phyloP scores from a whole-genome alignment of 768 basidiomycete species.

The Cystofilobasidium macerans region DNA sequence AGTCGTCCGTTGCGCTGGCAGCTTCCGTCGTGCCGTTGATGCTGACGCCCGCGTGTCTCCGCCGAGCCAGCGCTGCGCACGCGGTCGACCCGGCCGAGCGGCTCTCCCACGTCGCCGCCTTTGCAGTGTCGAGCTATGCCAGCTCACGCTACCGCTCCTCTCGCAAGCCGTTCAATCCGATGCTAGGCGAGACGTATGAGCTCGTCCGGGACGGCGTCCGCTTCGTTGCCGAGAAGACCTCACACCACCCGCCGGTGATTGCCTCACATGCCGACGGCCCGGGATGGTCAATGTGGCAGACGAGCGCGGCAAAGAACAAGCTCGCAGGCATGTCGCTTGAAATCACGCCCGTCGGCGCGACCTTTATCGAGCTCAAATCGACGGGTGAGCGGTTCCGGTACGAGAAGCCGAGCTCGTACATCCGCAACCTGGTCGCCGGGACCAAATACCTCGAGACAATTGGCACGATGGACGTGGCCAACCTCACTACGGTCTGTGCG shows the following conservation, averaged over 20 bases:
- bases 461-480: slow-evolving; percentile 66
- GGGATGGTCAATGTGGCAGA: slow-evolving; percentile 63
- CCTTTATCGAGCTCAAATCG: slow-evolving; percentile 48
- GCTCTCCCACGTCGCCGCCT: slow-evolving; percentile 67
- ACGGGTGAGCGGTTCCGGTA: slow-evolving; percentile 60
- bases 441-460: slow-evolving; percentile 81
- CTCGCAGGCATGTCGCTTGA: slow-evolving; percentile 85
- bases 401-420: slow-evolving; percentile 74
- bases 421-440: slow-evolving; percentile 79
- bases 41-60: no score
- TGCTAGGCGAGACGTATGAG: slow-evolving; percentile 82
- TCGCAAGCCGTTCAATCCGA: slow-evolving; percentile 70
- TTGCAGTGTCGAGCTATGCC: slow-evolving; percentile 72
- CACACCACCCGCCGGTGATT: slow-evolving; percentile 62
- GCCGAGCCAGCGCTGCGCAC: slow-evolving; percentile 43
- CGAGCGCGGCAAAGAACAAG: slow-evolving; percentile 72
- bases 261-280: slow-evolving; percentile 75
- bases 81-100: slow-evolving; percentile 53
- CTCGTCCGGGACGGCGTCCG: slow-evolving; percentile 46
- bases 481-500: slow-evolving; percentile 42
- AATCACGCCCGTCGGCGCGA: slow-evolving; percentile 66
- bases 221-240: slow-evolving; percentile 78
- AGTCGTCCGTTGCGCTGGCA: slow-evolving; percentile 33
- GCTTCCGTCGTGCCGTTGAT: no score
- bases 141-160: slow-evolving; percentile 69